Evolutionary conservation across 2,329 filamentous ascomycete genomes (phyloP), one percentile per base, ranked within the genome.

Genomic region (Huntiella bhutanensis): DNA sequence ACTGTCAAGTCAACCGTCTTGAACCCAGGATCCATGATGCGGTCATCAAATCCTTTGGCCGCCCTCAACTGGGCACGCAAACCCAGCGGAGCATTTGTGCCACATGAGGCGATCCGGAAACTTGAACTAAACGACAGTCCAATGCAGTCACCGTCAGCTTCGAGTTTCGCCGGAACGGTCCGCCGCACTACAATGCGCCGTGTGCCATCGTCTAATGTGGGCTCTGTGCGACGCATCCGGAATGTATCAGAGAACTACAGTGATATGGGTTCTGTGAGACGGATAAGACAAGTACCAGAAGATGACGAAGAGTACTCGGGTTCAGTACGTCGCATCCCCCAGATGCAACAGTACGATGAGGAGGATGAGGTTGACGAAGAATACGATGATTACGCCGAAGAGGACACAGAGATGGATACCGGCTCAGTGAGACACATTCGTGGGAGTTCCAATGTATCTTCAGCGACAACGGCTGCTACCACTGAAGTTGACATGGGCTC

Each of bases 321-420:
- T 7, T 49, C 48, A 8, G 48, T 49, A 15, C 41, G 48, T 17
- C 48, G 35, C 5, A 49, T 49, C 16, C 48, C 44, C 28, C 87
- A 88, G 0, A 70, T 96, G 2, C 84, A 86, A 47, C 73, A 91
- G 1, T 85, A 96, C 56, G 84, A 96, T 59, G 76, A 82, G 38
- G 70, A 88, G 28, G 88, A 98, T 56, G 88, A 91, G 0, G 88
- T 95, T 58, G 87, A 87, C 15, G 76, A 87, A 35, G 91, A 88
- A 55, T 77, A 93, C 53, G 69, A 96, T 11, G 41, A 43, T 10
- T 43, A 43, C 6, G n/a, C 5, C n/a, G 41, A 43, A 11, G 41
- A 43, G 12, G 41, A 43, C 17, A 43, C 41, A 13, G 41, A 13
- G 28, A 69, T 98, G 56, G 36, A 45, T 34, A 33, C 46, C n/a